Evolutionary conservation across 306 rosid species (phyloP), one percentile per base, ranked within the genome.

Genomic region (Lagenaria siceraria): DNA sequence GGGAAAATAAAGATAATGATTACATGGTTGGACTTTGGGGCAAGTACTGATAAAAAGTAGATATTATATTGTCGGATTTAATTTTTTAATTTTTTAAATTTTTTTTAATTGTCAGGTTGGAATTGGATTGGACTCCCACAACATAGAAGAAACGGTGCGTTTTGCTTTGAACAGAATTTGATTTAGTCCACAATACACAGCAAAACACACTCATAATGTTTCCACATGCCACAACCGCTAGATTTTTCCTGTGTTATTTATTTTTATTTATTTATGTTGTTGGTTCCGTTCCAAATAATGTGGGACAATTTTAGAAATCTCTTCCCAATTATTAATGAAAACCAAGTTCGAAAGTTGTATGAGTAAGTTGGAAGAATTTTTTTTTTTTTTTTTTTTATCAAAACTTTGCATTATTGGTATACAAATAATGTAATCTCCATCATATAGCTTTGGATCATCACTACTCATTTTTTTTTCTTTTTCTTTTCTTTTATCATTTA

Each of bases 291-390:
- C 53, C 76, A 71, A 71, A 71, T 71, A 71, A 71, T 71, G 58
- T 71, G 76, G 76, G 38, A 71, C 19, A 71, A 71, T 46, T 17
- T 71, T 1, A 14, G 40, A 71, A 25, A 71, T 71, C 58, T 46
- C 8, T 71, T 25, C 8, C 76, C 58, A 71, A 71, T 43, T 17
- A 43, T 48, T 69, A 77, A 77, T 3, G 54, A 48, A n/a, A 55
- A 25, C 40, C 22, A 46, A 43, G 40, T 48, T 71, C 15, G 15
- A 48, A 71, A 71, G 76, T 71, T 42, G 17, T 46, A 71, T 71
- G 76, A 48, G 76, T 71, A 71, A 71, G 22, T 71, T 71, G 59
- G 29, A 71, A 48, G 76, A 46, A 71, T 71, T 71, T 43, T n/a
- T n/a, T n/a, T n/a, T n/a, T n/a, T n/a, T n/a, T n/a, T n/a, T n/a